Percentiles rank a stretch among this genome's conserved stretches.
Conservation (phyloP, 164 flowering plant species). For the Tinospora cordifolia region DNA sequence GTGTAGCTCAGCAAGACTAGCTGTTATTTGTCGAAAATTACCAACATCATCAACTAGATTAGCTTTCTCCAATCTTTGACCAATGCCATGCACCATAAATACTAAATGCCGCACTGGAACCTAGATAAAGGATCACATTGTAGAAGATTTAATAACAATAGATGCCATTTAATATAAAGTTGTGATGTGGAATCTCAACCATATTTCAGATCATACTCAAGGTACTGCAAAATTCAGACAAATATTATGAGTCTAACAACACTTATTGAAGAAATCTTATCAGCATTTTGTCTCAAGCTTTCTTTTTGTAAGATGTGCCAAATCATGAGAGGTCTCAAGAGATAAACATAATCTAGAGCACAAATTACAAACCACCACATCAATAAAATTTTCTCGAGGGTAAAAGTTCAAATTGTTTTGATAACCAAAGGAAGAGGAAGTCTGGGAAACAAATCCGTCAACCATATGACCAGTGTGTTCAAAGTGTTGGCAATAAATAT, state of each 20-base stretch:
- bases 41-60: constrained; percentile 96
- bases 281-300: too few relatives aligned
- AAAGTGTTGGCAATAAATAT: too few relatives aligned
- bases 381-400: too few relatives aligned
- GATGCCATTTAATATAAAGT: neutral
- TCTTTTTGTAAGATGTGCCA: too few relatives aligned
- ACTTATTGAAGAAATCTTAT: too few relatives aligned
- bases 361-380: too few relatives aligned
- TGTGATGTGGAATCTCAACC: neutral
- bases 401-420: too few relatives aligned
- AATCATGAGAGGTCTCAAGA: too few relatives aligned
- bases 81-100: constrained; percentile 99
- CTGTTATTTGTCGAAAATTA: constrained; percentile 74
- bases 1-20: constrained; percentile 72
- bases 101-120: constrained; percentile 95
- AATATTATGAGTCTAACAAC: neutral
- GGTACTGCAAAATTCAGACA: neutral
- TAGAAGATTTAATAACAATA: neutral
- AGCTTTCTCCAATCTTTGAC: constrained; percentile 95
- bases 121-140: constrained; percentile 23
- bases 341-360: too few relatives aligned
- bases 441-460: too few relatives aligned
- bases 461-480: too few relatives aligned
- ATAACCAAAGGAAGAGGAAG: too few relatives aligned
- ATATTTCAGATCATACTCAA: neutral